Evolutionary conservation across 78 protist genomes (phyloP).

Genomic region (Anaeramoeba ignava): DNA sequence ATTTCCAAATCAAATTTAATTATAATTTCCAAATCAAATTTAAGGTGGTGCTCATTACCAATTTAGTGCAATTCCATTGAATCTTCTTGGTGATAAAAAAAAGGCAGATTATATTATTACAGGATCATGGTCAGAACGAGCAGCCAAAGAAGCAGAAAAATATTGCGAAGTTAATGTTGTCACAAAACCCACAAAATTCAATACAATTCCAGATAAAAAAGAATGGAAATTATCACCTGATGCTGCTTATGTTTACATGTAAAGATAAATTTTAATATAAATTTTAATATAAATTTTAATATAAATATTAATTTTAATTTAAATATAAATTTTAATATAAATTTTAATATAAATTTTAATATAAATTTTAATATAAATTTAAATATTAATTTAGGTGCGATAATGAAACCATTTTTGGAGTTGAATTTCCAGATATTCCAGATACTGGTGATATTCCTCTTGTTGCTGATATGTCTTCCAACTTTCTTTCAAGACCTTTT

Average conservation of each 20-base stretch:
- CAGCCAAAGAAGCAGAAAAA: conserved; percentile 55
- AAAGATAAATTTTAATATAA: too few species aligned
- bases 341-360: too few species aligned
- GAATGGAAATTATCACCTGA: conserved; percentile 43
- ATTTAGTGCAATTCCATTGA: conserved; percentile 83
- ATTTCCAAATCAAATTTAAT: too few species aligned
- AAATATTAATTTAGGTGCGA: too few species aligned
- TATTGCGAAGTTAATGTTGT: conserved; percentile 49
- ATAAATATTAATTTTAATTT: too few species aligned
- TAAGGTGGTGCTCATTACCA: conserved; percentile 88
- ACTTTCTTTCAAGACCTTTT: conserved; percentile 65
- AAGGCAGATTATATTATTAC: conserved; percentile 72
- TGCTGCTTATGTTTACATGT: conserved; percentile 69
- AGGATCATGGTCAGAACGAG: conserved; percentile 85
- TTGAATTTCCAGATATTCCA: conserved; percentile 48
- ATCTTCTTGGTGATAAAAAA: conserved; percentile 36
- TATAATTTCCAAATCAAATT: too few species aligned
- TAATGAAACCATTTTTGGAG: conserved; percentile 87
- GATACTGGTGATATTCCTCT: conserved; percentile 48
- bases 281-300: too few species aligned
- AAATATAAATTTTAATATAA: too few species aligned
- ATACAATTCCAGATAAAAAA: conserved; percentile 15
- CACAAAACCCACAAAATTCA: conserved; percentile 13
- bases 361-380: too few species aligned
- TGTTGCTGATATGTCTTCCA: conserved; percentile 81